Conservation (phyloP, 768 basidiomycete genomes). For the Trametes meyenii region DNA sequence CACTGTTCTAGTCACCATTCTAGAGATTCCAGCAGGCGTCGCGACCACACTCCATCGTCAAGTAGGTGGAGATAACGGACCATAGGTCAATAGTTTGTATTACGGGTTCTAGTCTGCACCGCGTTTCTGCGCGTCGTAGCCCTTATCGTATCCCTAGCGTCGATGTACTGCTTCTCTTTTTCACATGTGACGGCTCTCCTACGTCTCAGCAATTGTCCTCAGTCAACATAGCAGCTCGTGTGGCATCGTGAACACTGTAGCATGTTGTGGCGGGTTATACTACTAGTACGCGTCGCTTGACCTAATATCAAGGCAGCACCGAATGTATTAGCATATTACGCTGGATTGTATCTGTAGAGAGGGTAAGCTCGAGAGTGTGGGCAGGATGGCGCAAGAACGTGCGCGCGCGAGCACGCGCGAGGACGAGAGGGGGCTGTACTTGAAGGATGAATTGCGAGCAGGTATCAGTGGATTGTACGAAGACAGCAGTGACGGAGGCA, state of each 20-base stretch:
- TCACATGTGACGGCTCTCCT: too few species aligned
- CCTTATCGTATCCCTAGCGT: too few species aligned
- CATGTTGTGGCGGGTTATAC: slow-evolving; percentile 12
- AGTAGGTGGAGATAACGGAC: too few species aligned
- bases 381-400: not conserved
- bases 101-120: too few species aligned
- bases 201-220: not conserved
- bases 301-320: not conserved
- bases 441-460: slow-evolving; percentile 13
- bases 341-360: slow-evolving; percentile 17
- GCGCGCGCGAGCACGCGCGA: not conserved
- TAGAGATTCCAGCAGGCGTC: not conserved
- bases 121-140: too few species aligned
- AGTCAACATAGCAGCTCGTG: not conserved
- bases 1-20: not conserved
- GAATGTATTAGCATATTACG: slow-evolving; percentile 23
- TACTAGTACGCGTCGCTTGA: slow-evolving; percentile 8
- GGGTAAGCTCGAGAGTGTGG: slow-evolving; percentile 1
- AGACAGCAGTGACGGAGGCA: slow-evolving; percentile 7
- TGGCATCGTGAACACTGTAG: slow-evolving; percentile 1
- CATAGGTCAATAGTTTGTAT: too few species aligned
- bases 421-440: not conserved
- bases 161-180: too few species aligned
- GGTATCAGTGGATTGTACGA: slow-evolving; percentile 19
- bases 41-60: too few species aligned